Evolutionary conservation across 2,329 filamentous ascomycete genomes (phyloP).

Genomic region (Metarhizium anisopliae): DNA sequence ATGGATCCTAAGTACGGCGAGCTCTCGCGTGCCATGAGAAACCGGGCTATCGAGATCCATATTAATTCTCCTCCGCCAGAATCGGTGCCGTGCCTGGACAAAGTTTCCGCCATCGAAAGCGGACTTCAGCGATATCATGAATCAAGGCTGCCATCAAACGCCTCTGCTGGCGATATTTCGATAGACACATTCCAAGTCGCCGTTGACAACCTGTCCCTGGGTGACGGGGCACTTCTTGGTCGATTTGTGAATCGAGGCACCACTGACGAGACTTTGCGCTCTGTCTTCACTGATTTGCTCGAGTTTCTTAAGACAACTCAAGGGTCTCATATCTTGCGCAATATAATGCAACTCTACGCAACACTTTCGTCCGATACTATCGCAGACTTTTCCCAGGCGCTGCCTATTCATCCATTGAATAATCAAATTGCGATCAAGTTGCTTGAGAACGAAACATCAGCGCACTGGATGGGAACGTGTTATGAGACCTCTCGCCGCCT

Average conservation of each 20-base stretch:
- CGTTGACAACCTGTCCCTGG: constrained; percentile 38
- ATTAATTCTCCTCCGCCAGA: constrained; percentile 41
- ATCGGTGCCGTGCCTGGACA: constrained; percentile 24
- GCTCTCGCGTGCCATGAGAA: constrained; percentile 91
- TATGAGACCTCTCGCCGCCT: constrained; percentile 43
- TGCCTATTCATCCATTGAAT: constrained; percentile 50
- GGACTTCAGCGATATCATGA: constrained; percentile 37
- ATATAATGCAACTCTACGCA: constrained; percentile 27
- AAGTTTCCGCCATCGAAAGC: constrained; percentile 39
- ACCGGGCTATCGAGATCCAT: constrained; percentile 85
- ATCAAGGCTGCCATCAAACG: constrained; percentile 22
- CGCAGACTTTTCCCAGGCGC: constrained; percentile 26
- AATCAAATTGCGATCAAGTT: constrained; percentile 45
- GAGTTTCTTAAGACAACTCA: constrained; percentile 22
- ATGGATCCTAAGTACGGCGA: constrained; percentile 90
- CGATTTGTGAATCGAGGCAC: constrained; percentile 18
- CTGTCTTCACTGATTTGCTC: constrained; percentile 16
- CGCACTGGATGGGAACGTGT: constrained; percentile 41
- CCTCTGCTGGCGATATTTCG: constrained; percentile 12
- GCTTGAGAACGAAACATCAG: constrained; percentile 26
- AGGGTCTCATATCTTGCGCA: constrained; percentile 19
- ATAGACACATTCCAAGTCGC: constrained; percentile 23
- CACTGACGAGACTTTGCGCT: constrained; percentile 4
- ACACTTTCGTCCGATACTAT: constrained; percentile 18
- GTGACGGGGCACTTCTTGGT: constrained; percentile 32